Evolutionary conservation across 2,329 filamentous ascomycete species (phyloP).

Genomic region (Fusarium citri): DNA sequence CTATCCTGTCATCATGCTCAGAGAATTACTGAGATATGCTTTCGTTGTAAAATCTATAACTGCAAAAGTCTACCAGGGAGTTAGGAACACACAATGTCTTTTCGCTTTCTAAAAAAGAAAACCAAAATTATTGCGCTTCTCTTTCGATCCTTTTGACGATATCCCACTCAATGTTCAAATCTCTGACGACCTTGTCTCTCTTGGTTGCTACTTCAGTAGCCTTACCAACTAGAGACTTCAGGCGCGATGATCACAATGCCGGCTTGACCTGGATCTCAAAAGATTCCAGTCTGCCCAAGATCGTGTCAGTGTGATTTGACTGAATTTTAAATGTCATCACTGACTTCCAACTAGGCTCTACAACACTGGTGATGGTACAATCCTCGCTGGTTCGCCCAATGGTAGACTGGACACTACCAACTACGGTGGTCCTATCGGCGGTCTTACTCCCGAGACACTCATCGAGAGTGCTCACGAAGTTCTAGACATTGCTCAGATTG

Average conservation of each 20-base stretch:
- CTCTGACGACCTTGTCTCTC: not conserved
- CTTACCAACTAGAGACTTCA: not conserved
- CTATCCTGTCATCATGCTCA: not conserved
- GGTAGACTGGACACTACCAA: conserved; percentile 50
- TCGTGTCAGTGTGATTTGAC: conserved; percentile 34
- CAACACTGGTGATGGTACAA: conserved; percentile 44
- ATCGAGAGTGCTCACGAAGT: conserved; percentile 50
- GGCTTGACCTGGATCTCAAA: not conserved
- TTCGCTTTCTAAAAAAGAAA: not conserved
- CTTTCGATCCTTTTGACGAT: not conserved
- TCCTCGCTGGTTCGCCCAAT: conserved; percentile 51
- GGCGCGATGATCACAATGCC: not conserved
- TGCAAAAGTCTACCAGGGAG: not conserved
- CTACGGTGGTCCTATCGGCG: conserved; percentile 44
- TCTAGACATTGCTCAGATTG: conserved; percentile 48
- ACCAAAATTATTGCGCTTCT: not conserved
- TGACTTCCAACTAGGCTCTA: not conserved
- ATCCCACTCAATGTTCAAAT: not conserved
- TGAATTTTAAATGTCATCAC: not conserved
- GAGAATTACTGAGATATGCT: not conserved
- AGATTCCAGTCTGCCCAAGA: conserved; percentile 39
- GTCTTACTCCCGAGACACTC: conserved; percentile 43
- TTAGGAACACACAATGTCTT: not conserved
- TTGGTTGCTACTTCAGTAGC: not conserved
- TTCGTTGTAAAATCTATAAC: not conserved